Evolutionary conservation across 129 eudicot genomes (phyloP), one percentile per base, ranked within the genome.

Genomic region (Glebionis coronaria): DNA sequence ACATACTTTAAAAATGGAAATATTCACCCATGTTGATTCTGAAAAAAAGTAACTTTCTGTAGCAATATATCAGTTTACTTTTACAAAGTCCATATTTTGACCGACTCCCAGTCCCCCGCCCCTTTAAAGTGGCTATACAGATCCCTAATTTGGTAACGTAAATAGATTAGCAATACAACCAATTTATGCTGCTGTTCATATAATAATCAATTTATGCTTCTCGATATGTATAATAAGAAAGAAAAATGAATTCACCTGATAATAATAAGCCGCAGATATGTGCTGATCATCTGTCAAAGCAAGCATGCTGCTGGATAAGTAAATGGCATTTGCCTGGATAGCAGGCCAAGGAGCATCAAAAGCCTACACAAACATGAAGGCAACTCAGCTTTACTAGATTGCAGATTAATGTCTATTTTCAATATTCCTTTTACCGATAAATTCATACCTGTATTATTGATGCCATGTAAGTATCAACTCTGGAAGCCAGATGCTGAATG

Each of bases 341-440:
- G 88, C 85, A 13, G 99, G 97, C 99, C 99, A 93, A 71, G 99
- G 97, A 71, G 99, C 95, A 80, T 93, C 99, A 82, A 82, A 89
- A 56, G 95, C 99, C 99, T 93, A 86, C 77, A 79, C 52, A 28
- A 23, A 51, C 60, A 19, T 52, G 29, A 44, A 64, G 62, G 14
- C 23, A 12, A 47, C 9, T 49, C 16, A 0, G 45, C 40, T n/a
- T 28, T 61, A 65, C 16, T 38, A 38, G 53, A 50, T 35, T 20
- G 28, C 21, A 21, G 44, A 52, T 20, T 18, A 40, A 19, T 51
- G 21, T 13, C 12, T 62, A 61, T 23, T 20, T 68, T 54, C 16
- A 29, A 16, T 61, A 50, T 35, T 28, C 23, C 50, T 49, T 61
- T 61, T 50, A 23, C 51, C 20, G 59, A 11, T 16, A 42, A 51